phyloP scores from a whole-genome alignment of 108 stramenopile species.

The Fistulifera pelliculosa region DNA sequence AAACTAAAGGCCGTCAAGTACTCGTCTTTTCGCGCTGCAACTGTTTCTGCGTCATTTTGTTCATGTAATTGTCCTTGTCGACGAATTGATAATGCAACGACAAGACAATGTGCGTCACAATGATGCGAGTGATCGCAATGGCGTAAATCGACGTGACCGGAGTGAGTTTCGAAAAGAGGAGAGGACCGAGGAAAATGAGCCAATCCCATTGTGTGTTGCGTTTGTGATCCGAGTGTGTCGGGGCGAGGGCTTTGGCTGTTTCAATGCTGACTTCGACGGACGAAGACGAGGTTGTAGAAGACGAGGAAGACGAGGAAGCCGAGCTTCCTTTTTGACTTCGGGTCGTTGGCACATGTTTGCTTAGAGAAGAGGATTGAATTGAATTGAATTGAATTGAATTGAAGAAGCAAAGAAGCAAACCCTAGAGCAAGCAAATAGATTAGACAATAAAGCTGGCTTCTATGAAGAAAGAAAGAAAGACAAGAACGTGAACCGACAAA shows the following conservation, averaged over 20 bases:
- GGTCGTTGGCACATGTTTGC: too few species aligned
- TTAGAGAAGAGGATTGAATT: too few species aligned
- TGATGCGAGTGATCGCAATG: constrained; percentile 45
- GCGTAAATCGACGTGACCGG: constrained; percentile 46
- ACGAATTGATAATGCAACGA: constrained; percentile 49
- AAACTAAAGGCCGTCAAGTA: constrained; percentile 45
- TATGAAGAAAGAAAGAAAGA: too few species aligned
- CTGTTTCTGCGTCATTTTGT: constrained; percentile 56
- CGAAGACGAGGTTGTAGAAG: too few species aligned
- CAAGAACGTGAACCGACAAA: too few species aligned
- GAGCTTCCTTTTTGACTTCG: too few species aligned
- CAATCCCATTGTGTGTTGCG: constrained; percentile 51
- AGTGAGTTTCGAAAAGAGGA: constrained; percentile 33
- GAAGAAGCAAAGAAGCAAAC: too few species aligned
- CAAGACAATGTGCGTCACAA: constrained; percentile 40
- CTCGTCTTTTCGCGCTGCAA: constrained; percentile 46
- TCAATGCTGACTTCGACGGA: neutral
- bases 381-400: too few species aligned
- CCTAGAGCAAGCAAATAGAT: too few species aligned
- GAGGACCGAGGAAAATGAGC: constrained; percentile 39
- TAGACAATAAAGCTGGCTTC: too few species aligned
- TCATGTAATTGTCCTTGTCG: constrained; percentile 62
- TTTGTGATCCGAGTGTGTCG: constrained; percentile 44
- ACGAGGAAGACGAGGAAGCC: too few species aligned
- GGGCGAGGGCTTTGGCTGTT: constrained; percentile 14